phyloP scores from a whole-genome alignment of 2,329 filamentous ascomycete species.

The Colletotrichum somersetense region DNA sequence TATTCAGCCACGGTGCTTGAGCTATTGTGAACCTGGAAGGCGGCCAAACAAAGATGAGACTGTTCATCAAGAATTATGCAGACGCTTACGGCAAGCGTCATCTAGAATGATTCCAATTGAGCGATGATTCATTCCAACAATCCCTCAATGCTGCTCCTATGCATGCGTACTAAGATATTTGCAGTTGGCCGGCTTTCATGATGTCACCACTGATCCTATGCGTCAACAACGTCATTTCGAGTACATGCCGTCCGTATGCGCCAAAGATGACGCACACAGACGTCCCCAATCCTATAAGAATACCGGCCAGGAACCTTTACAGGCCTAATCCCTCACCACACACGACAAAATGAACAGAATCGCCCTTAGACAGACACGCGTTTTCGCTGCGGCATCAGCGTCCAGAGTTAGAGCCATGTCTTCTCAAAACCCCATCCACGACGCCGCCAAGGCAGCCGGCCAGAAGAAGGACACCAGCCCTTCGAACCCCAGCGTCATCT shows the following conservation, averaged over 20 bases:
- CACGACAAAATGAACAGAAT: background rate
- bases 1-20: background rate
- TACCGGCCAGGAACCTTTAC: background rate
- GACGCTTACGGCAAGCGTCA: background rate
- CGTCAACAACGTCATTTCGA: conserved; percentile 25
- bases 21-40: background rate
- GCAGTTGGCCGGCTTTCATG: conserved; percentile 2
- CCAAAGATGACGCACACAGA: conserved; percentile 24
- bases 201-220: conserved; percentile 28
- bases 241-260: background rate
- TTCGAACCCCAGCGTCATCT: conserved; percentile 34
- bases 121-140: background rate
- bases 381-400: background rate
- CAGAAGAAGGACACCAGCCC: conserved; percentile 34
- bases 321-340: rapidly evolving
- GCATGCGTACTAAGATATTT: background rate
- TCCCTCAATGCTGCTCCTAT: background rate
- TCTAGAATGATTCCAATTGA: background rate
- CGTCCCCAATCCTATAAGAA: conserved; percentile 3
- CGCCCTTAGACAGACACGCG: background rate
- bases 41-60: background rate
- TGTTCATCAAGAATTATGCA: background rate
- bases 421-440: conserved; percentile 26
- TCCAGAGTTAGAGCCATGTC: conserved; percentile 18
- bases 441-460: conserved; percentile 17